Percentiles rank a stretch among this genome's conserved stretches.
Evolutionary conservation across 2,329 filamentous ascomycete species (phyloP).

Genomic region (Aspergillus eucalypticola): DNA sequence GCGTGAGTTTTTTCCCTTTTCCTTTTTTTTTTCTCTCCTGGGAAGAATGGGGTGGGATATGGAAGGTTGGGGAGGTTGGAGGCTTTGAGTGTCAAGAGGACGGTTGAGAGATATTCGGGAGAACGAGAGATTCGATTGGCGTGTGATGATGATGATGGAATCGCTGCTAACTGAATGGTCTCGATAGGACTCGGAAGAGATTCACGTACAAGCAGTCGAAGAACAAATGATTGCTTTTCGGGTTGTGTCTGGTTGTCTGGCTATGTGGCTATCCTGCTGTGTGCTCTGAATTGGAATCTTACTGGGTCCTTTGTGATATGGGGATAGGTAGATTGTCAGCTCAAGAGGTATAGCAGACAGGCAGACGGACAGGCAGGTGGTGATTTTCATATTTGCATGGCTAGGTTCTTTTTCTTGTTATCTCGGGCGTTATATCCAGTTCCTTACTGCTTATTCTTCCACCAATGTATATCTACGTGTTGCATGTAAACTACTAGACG

Average conservation of each 20-base stretch:
- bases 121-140: background rate
- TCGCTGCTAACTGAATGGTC: background rate
- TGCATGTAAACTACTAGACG: too few species aligned
- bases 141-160: background rate
- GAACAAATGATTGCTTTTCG: conserved; percentile 57
- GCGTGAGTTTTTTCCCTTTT: conserved; percentile 57
- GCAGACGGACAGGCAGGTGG: too few species aligned
- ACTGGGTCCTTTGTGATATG: too few species aligned
- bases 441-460: too few species aligned
- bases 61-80: background rate
- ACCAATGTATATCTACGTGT: too few species aligned
- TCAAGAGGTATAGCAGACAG: background rate
- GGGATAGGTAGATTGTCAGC: background rate
- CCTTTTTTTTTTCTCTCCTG: background rate
- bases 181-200: conserved; percentile 62
- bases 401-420: too few species aligned
- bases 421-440: too few species aligned
- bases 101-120: background rate
- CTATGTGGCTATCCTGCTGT: too few species aligned
- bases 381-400: too few species aligned
- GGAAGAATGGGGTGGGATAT: background rate
- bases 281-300: too few species aligned
- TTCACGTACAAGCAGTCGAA: conserved; percentile 71
- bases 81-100: background rate
- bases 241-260: background rate